Conservation (phyloP, 208 protist genomes). For the Leptomonas pyrrhocoris region DNA sequence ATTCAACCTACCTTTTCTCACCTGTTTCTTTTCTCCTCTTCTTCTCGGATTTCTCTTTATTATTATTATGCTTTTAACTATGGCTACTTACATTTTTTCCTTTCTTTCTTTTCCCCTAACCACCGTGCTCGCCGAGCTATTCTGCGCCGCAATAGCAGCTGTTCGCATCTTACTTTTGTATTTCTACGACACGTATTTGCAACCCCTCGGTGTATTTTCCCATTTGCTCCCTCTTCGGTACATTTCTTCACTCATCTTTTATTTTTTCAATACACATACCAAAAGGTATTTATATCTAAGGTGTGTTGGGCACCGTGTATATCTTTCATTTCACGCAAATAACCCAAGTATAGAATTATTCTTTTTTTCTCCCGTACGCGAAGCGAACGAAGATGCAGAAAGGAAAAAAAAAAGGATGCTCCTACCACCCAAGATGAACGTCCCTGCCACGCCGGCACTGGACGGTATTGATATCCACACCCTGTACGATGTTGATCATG, state of each 20-base stretch:
- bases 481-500: constrained; percentile 71
- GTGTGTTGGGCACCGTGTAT: too few species aligned
- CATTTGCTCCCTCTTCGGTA: not conserved
- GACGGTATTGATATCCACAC: constrained; percentile 61
- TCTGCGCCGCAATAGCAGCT: not conserved
- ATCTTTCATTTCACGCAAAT: not conserved
- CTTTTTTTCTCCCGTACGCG: not conserved
- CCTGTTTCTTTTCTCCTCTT: not conserved
- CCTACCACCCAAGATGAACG: constrained; percentile 47
- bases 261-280: too few species aligned
- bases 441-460: constrained; percentile 76
- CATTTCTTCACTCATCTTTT: too few species aligned
- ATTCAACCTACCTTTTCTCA: not conserved
- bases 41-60: constrained; percentile 4
- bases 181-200: too few species aligned
- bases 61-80: constrained; percentile 4
- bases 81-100: too few species aligned
- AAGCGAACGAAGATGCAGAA: constrained; percentile 3
- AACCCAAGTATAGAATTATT: not conserved
- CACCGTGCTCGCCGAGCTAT: not conserved
- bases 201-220: too few species aligned
- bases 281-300: too few species aligned
- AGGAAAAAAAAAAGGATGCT: constrained; percentile 6
- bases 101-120: constrained; percentile 3
- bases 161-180: too few species aligned